phyloP scores from a whole-genome alignment of 1,139 yeast genomes.

The Scheffersomyces stambukii region DNA sequence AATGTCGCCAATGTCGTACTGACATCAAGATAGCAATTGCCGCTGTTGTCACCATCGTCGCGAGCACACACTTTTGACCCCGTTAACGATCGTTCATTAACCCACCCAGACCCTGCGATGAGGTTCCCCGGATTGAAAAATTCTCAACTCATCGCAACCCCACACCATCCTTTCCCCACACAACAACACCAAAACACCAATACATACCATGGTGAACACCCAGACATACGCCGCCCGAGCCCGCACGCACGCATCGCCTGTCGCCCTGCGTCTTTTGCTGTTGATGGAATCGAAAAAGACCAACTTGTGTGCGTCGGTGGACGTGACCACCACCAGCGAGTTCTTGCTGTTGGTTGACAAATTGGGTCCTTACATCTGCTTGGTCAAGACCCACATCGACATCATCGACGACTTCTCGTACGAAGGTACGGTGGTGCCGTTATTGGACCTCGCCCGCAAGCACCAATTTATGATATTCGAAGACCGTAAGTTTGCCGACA shows the following conservation, averaged over 20 bases:
- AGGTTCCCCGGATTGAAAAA: neutral
- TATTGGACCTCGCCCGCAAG: constrained; percentile 64
- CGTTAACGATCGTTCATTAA: too few relatives aligned
- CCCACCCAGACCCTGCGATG: too few relatives aligned
- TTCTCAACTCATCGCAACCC: neutral
- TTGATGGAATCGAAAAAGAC: constrained; percentile 80
- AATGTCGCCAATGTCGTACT: too few relatives aligned
- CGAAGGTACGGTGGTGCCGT: constrained; percentile 73
- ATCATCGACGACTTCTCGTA: constrained; percentile 83
- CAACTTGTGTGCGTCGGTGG: constrained; percentile 95
- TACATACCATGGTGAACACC: constrained; percentile 16
- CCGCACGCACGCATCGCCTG: constrained; percentile 63
- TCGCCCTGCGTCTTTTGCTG: constrained; percentile 69
- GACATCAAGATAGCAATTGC: too few relatives aligned
- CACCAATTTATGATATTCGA: constrained; percentile 88
- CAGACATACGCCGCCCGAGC: constrained; percentile 68
- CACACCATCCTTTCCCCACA: neutral
- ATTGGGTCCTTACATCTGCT: constrained; percentile 87
- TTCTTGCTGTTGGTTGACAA: constrained; percentile 67
- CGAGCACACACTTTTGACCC: too few relatives aligned
- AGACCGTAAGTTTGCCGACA: constrained; percentile 97
- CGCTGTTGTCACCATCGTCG: too few relatives aligned
- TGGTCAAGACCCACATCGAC: constrained; percentile 93
- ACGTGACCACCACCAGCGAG: constrained; percentile 75
- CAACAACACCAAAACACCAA: constrained; percentile 1